phyloP scores from a whole-genome alignment of 2,329 filamentous ascomycete genomes.

The Hypocrella siamensis region DNA sequence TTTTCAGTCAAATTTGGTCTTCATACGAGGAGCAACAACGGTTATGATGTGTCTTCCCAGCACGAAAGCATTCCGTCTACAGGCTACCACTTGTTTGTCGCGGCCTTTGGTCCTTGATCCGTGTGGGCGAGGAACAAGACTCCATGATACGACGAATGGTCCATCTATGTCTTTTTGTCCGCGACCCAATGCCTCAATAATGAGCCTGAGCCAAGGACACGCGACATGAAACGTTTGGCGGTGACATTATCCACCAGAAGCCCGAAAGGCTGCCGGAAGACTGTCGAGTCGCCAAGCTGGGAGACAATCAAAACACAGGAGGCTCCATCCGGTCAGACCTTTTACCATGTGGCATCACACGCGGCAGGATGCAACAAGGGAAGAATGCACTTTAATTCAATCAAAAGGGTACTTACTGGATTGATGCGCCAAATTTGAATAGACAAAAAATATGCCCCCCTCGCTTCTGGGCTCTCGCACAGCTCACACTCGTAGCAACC shows the following conservation, averaged over 20 bases:
- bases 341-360: slow-evolving; percentile 48
- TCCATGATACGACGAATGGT: slow-evolving; percentile 32
- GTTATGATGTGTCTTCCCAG: slow-evolving; percentile 21
- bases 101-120: slow-evolving; percentile 42
- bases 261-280: no score
- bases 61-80: slow-evolving; percentile 2
- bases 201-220: neutral
- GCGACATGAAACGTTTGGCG: neutral
- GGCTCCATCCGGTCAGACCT: slow-evolving; percentile 40
- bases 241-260: neutral
- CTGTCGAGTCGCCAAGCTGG: no score
- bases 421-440: no score
- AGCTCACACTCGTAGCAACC: no score
- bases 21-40: slow-evolving; percentile 34
- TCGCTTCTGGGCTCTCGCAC: no score
- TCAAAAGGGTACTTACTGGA: no score
- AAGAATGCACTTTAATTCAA: no score
- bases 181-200: neutral
- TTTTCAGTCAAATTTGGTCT: slow-evolving; percentile 52
- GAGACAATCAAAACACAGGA: slow-evolving; percentile 27
- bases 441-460: no score
- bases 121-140: slow-evolving; percentile 28
- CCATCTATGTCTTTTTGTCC: neutral
- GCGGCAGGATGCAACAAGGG: slow-evolving; percentile 8
- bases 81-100: slow-evolving; percentile 27